phyloP scores from a whole-genome alignment of 345 rosid genomes.

The Sonneratia caseolaris region DNA sequence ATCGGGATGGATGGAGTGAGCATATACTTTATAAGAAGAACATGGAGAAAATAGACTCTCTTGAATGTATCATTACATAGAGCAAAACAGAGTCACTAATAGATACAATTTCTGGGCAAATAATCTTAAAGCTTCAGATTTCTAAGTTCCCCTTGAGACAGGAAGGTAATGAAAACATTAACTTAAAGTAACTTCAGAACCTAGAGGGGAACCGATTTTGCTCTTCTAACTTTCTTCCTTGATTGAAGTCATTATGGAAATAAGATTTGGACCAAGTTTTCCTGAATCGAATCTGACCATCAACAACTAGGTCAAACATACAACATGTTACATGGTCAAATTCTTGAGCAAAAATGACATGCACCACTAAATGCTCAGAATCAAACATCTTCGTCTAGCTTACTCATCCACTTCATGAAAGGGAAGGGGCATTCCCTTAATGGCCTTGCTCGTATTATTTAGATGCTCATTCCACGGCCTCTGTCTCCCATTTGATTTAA shows the following conservation, averaged over 20 bases:
- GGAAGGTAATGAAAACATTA: no score
- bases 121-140: background rate
- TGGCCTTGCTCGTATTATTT: slow-evolving; percentile 93
- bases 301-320: background rate
- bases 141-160: background rate
- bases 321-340: background rate
- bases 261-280: background rate
- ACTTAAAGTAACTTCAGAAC: no score
- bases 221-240: background rate
- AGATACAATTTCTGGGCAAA: background rate
- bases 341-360: background rate
- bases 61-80: no score
- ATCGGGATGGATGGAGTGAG: no score
- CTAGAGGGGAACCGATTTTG: background rate
- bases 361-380: slow-evolving; percentile 13
- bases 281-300: background rate
- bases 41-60: no score
- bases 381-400: slow-evolving; percentile 31
- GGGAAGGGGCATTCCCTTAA: slow-evolving; percentile 92
- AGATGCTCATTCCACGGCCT: slow-evolving; percentile 99
- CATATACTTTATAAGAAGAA: no score
- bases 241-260: background rate
- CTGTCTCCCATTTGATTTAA: background rate
- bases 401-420: slow-evolving; percentile 87
- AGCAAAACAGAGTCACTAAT: no score